Percentiles rank a stretch among this genome's conserved stretches.
These are phyloP conservation scores for Arthroderma sp. DNA, from an alignment of 2,329 filamentous ascomycete genomes.

Conservation along the genomic window DNA sequence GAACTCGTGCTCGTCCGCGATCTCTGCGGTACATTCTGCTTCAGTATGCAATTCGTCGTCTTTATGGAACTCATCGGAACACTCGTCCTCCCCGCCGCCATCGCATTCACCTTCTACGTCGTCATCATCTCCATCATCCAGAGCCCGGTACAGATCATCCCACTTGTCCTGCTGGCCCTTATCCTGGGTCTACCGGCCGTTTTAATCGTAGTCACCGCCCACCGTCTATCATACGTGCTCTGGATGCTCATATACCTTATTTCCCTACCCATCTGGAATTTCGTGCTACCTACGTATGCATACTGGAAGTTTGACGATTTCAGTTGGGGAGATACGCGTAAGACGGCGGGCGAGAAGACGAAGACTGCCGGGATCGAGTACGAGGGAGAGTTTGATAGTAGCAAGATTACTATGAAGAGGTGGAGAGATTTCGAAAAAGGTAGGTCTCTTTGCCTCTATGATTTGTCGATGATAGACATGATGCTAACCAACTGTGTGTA, in stretches of 20 bases:
- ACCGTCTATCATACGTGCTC: slow-evolving; percentile 77
- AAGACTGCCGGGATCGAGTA: slow-evolving; percentile 78
- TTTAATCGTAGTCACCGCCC: slow-evolving; percentile 84
- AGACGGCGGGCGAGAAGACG: slow-evolving; percentile 80
- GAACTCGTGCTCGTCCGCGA: slow-evolving; percentile 91
- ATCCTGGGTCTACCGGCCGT: slow-evolving; percentile 90
- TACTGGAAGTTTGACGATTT: slow-evolving; percentile 99
- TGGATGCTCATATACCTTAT: slow-evolving; percentile 97
- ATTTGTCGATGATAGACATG: neutral
- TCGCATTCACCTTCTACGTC: slow-evolving; percentile 93
- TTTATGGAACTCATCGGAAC: slow-evolving; percentile 93
- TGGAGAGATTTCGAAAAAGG: slow-evolving; percentile 92
- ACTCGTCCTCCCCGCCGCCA: slow-evolving; percentile 85
- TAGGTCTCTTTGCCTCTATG: slow-evolving; percentile 23
- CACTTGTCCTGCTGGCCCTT: slow-evolving; percentile 72
- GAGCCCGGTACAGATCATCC: slow-evolving; percentile 70
- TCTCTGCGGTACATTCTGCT: slow-evolving; percentile 97
- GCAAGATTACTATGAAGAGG: slow-evolving; percentile 98
- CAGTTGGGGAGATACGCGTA: slow-evolving; percentile 95
- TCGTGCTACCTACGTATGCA: slow-evolving; percentile 81
- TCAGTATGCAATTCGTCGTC: slow-evolving; percentile 98
- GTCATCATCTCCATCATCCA: slow-evolving; percentile 75
- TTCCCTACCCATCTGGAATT: slow-evolving; percentile 95
- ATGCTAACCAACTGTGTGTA: slow-evolving; percentile 11
- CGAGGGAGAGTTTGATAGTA: slow-evolving; percentile 94